Conservation (phyloP, 495 filamentous ascomycete genomes). For the Aspergillus conjunctus region DNA sequence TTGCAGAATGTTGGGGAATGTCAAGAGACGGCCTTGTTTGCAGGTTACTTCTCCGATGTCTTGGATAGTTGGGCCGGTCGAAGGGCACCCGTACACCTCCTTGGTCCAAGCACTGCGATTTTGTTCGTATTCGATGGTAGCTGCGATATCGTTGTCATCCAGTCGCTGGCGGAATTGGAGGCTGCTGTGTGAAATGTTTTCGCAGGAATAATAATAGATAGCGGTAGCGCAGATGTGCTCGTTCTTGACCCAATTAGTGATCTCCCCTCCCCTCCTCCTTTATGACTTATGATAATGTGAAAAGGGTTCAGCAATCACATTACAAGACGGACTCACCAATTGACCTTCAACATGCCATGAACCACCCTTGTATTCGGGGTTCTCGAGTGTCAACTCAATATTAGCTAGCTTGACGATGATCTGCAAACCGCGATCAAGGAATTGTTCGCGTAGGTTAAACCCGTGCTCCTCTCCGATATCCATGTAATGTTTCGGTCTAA, state of each 20-base stretch:
- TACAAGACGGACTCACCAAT: slow-evolving; percentile 30
- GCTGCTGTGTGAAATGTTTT: background rate
- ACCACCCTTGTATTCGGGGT: slow-evolving; percentile 50
- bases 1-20: background rate
- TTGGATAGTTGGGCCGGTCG: too few species aligned
- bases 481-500: background rate
- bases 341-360: slow-evolving; percentile 59
- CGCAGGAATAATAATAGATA: slow-evolving; percentile 55
- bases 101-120: too few species aligned
- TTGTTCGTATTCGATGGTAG: too few species aligned
- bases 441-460: background rate
- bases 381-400: slow-evolving; percentile 61
- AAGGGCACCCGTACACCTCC: background rate
- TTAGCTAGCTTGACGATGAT: slow-evolving; percentile 65
- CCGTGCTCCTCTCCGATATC: too few species aligned
- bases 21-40: background rate
- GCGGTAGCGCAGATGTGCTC: slow-evolving; percentile 43
- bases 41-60: background rate
- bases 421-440: slow-evolving; percentile 46
- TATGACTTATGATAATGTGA: background rate
- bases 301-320: background rate
- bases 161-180: slow-evolving; percentile 8
- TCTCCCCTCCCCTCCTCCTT: background rate
- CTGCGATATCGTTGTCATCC: background rate
- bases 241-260: background rate